Percentiles rank a stretch among this genome's conserved stretches.
These are phyloP conservation scores for Lentinus brumalis DNA, from an alignment of 768 basidiomycete genomes.

Conservation along the genomic window DNA sequence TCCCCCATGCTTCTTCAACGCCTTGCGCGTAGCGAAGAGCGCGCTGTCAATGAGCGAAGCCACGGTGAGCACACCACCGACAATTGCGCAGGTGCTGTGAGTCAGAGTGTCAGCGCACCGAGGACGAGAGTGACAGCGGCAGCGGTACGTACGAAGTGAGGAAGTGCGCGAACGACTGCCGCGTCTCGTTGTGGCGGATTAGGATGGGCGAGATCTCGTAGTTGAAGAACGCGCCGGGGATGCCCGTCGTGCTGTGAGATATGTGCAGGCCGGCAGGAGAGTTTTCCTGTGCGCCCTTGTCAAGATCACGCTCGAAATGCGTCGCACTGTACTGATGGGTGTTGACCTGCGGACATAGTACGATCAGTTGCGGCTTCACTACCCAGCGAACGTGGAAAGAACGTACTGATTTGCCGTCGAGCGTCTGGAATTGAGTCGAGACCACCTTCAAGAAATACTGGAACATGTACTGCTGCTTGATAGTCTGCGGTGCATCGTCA, in stretches of 20 bases:
- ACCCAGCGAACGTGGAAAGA: not conserved
- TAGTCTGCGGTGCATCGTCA: constrained; percentile 50
- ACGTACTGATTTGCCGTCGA: constrained; percentile 69
- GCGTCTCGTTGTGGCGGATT: constrained; percentile 85
- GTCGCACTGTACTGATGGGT: constrained; percentile 96
- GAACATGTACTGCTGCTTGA: constrained; percentile 89
- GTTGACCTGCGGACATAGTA: constrained; percentile 54
- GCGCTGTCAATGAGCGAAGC: constrained; percentile 86
- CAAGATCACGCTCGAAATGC: constrained; percentile 91
- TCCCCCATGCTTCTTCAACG: constrained; percentile 62
- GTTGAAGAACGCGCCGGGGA: constrained; percentile 91
- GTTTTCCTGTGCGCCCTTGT: constrained; percentile 59
- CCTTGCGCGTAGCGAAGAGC: constrained; percentile 79
- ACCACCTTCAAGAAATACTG: constrained; percentile 99
- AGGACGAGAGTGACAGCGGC: not conserved
- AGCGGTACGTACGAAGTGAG: constrained; percentile 79
- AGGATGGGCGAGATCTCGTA: constrained; percentile 97
- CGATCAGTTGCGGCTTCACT: not conserved
- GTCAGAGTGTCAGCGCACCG: not conserved
- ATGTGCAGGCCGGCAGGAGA: constrained; percentile 67
- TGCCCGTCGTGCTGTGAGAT: constrained; percentile 71
- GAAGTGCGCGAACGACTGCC: constrained; percentile 98
- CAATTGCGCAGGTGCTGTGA: constrained; percentile 89
- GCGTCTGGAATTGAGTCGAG: constrained; percentile 88
- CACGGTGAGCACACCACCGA: constrained; percentile 95